A percentile compares a stretch with the other conserved stretches of the same genome.
These are phyloP conservation scores for Thyridium curvatum DNA, from an alignment of 2,329 filamentous ascomycete genomes.

Conservation along the genomic window DNA sequence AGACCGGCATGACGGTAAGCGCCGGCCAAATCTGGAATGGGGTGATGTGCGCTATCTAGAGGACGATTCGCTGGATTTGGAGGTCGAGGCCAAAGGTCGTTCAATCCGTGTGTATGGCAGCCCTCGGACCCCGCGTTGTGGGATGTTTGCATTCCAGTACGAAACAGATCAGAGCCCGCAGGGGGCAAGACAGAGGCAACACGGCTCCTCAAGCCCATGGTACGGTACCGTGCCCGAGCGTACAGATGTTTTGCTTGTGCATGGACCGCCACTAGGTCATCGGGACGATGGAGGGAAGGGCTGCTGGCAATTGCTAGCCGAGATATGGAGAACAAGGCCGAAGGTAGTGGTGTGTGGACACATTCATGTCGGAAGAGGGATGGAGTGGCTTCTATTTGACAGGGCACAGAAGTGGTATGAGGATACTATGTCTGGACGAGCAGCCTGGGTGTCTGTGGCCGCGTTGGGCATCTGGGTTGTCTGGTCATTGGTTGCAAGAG, in stretches of 20 bases:
- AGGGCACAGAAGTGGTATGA: no score
- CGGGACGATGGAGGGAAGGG: constrained; percentile 3
- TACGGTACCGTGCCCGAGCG: not conserved
- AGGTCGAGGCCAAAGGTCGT: not conserved
- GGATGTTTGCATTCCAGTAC: constrained; percentile 5
- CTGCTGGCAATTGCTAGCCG: constrained; percentile 3
- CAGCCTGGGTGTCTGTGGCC: no score
- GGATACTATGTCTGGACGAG: no score
- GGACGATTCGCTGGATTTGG: not conserved
- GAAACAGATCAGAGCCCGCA: no score
- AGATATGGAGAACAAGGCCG: not conserved
- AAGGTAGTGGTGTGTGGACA: constrained; percentile 4
- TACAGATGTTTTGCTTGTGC: constrained; percentile 4
- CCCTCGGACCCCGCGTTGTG: constrained; percentile 3
- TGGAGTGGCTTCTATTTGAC: no score
- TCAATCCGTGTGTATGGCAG: constrained; percentile 1
- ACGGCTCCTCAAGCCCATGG: no score
- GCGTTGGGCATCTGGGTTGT: no score
- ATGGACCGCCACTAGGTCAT: constrained; percentile 4
- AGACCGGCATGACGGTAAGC: not conserved
- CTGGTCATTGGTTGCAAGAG: no score
- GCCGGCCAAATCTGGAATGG: constrained; percentile 3
- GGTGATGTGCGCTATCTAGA: constrained; percentile 2
- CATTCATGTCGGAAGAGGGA: no score
- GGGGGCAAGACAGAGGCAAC: no score